Conservation (phyloP, 768 basidiomycete species). For the Rhodocollybia butyracea region DNA sequence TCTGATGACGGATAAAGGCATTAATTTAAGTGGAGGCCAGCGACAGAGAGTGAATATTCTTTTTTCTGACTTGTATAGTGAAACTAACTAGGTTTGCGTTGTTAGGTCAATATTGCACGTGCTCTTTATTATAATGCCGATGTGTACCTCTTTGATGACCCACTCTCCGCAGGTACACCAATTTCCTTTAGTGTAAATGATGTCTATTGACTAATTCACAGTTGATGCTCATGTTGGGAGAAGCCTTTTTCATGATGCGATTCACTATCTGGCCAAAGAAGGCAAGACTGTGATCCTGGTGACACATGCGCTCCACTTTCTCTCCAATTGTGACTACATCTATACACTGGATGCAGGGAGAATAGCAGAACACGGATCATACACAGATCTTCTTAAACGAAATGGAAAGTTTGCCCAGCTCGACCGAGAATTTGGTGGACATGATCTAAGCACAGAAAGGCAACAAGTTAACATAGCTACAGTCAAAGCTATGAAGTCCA, state of each 20-base stretch:
- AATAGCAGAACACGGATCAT: constrained; percentile 55
- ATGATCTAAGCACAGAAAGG: no score
- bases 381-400: constrained; percentile 42
- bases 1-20: constrained; percentile 71
- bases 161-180: constrained; percentile 52
- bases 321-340: constrained; percentile 47
- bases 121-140: constrained; percentile 66
- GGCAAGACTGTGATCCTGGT: constrained; percentile 54
- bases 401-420: constrained; percentile 56
- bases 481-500: constrained; percentile 7
- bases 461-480: no score
- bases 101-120: constrained; percentile 66
- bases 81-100: not conserved
- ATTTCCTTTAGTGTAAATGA: not conserved
- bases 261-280: constrained; percentile 39
- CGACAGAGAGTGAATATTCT: constrained; percentile 45
- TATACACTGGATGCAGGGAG: constrained; percentile 41
- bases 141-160: constrained; percentile 63
- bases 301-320: constrained; percentile 54
- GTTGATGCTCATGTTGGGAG: constrained; percentile 78
- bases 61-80: not conserved
- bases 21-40: constrained; percentile 66
- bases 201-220: constrained; percentile 17
- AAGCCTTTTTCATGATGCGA: constrained; percentile 64
- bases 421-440: no score